Evolutionary conservation across 345 rosid genomes (phyloP).

Genomic region (Zanthoxylum bungeanum): DNA sequence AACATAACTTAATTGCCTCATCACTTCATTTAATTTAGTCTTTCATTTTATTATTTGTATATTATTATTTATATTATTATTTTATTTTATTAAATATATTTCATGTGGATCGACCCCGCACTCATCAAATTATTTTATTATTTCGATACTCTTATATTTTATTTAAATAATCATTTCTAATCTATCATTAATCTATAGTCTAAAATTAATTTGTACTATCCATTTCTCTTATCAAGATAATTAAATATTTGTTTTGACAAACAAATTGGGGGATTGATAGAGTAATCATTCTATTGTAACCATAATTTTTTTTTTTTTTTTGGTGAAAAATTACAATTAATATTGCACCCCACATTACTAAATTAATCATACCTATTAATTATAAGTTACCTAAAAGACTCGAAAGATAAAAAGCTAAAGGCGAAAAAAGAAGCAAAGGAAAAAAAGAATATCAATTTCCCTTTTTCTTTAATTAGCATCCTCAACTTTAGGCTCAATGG

Average conservation of each 20-base stretch:
- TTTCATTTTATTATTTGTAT: too few relatives aligned
- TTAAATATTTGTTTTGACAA: not conserved
- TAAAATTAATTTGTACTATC: not conserved
- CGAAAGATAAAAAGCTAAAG: not conserved
- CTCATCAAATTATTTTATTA: too few relatives aligned
- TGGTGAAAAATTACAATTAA: not conserved
- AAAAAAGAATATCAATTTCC: not conserved
- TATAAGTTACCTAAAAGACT: not conserved
- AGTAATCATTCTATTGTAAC: not conserved
- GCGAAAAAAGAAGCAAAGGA: not conserved
- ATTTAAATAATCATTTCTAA: not conserved
- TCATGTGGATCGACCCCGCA: too few relatives aligned
- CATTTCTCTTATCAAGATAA: not conserved
- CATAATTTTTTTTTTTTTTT: not conserved
- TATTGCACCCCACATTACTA: slow-evolving; percentile 6
- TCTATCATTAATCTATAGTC: not conserved
- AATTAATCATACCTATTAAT: slow-evolving; percentile 7
- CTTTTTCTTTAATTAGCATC: not conserved
- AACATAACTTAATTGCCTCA: too few relatives aligned
- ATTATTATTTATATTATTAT: too few relatives aligned
- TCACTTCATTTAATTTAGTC: too few relatives aligned
- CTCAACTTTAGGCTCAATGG: not conserved
- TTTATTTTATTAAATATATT: too few relatives aligned
- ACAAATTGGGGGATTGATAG: not conserved
- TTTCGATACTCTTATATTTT: too few relatives aligned